Percentiles rank a stretch among this genome's conserved stretches.
phyloP scores from a whole-genome alignment of 2,329 filamentous ascomycete genomes.

The Colletotrichum lindemuthianum region DNA sequence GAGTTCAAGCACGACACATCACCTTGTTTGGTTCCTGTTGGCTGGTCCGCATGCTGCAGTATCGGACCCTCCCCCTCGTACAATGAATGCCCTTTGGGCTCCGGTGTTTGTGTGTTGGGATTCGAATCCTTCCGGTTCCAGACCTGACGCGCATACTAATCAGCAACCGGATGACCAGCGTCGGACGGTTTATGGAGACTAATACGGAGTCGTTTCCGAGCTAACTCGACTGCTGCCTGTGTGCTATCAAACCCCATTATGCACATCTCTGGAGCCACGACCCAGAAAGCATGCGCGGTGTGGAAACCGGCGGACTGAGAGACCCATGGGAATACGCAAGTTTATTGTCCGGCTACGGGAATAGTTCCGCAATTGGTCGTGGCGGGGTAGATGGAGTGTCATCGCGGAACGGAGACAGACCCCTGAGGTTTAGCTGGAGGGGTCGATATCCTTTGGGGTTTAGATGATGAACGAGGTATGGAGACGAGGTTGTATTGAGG shows the following conservation, averaged over 20 bases:
- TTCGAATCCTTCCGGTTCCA: conserved; percentile 4
- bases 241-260: not conserved
- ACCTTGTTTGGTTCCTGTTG: not conserved
- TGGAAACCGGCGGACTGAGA: not conserved
- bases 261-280: conserved; percentile 1
- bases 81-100: not conserved
- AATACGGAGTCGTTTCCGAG: conserved; percentile 10
- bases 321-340: conserved; percentile 4
- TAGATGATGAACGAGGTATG: not conserved
- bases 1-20: not conserved
- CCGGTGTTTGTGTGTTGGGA: not conserved
- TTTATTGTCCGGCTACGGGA: conserved; percentile 6
- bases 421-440: not conserved
- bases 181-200: conserved; percentile 15
- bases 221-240: not conserved
- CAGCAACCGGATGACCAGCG: conserved; percentile 1
- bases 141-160: not conserved
- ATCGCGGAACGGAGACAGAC: not conserved
- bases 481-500: not conserved
- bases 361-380: conserved; percentile 24
- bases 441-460: not conserved
- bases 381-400: conserved; percentile 1
- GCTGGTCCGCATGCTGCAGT: not conserved
- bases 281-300: not conserved
- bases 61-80: not conserved